Conservation (phyloP, 495 filamentous ascomycete species). For the Trichocladium uniseriatum region DNA sequence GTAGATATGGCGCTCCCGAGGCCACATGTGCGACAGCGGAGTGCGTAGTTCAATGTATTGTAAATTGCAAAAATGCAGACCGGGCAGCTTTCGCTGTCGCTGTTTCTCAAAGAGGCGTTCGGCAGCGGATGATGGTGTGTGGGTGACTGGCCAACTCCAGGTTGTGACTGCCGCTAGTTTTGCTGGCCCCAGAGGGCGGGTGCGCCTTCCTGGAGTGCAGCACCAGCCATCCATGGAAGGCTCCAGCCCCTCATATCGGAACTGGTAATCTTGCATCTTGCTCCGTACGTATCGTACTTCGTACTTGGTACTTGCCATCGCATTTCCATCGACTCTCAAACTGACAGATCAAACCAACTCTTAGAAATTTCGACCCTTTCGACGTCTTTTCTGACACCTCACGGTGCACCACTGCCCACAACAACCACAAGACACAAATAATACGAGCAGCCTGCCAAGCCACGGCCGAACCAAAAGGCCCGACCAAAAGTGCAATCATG, state of each 20-base stretch:
- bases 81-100: slow-evolving; percentile 7
- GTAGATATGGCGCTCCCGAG: slow-evolving; percentile 17
- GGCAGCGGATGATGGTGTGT: slow-evolving; percentile 1
- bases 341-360: too few species aligned
- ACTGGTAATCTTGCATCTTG: too few species aligned
- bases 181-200: too few species aligned
- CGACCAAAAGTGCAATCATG: too few species aligned
- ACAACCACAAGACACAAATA: too few species aligned
- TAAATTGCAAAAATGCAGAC: slow-evolving; percentile 20
- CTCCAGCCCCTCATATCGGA: too few species aligned
- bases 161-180: background rate
- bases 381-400: background rate
- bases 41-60: slow-evolving; percentile 24
- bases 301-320: too few species aligned
- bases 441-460: background rate
- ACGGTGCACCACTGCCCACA: background rate
- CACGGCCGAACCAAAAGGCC: background rate
- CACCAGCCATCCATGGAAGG: too few species aligned
- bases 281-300: too few species aligned
- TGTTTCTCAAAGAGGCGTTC: slow-evolving; percentile 14
- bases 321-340: too few species aligned
- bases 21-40: slow-evolving; percentile 21
- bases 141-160: background rate
- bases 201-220: too few species aligned
- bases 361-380: background rate